Evolutionary conservation across 495 filamentous ascomycete species (phyloP).

Genomic region (Lasiosphaeria ovina): DNA sequence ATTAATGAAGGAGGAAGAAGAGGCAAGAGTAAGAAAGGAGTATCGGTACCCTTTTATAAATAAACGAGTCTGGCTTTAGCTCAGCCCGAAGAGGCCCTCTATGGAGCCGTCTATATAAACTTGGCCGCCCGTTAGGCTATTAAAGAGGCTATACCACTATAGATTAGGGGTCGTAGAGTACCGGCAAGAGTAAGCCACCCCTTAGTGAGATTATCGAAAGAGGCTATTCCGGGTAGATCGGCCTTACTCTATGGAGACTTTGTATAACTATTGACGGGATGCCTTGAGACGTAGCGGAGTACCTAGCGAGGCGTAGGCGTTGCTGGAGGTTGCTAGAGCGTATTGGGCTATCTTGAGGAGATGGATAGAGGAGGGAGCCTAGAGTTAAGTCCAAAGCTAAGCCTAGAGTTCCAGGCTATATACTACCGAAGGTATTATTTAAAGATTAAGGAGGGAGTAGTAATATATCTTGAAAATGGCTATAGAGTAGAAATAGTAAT

Average conservation of each 20-base stretch:
- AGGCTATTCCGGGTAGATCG: neutral
- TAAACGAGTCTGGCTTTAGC: neutral
- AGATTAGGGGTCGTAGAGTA: neutral
- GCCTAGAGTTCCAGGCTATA: neutral
- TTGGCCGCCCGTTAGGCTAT: neutral
- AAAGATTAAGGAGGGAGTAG: neutral
- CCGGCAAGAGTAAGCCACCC: neutral
- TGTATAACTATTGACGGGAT: neutral
- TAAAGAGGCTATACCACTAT: neutral
- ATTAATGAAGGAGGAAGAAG: slow-evolving; percentile 1
- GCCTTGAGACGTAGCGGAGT: neutral
- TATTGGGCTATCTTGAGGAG: neutral
- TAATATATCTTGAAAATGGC: neutral
- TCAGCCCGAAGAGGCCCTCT: neutral
- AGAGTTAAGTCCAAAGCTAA: too few relatives aligned
- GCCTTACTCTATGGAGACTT: neutral
- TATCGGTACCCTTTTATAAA: slow-evolving; percentile 1
- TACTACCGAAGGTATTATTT: neutral
- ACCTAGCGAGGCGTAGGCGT: neutral
- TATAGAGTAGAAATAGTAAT: neutral
- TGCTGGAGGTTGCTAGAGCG: neutral
- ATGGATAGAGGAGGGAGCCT: neutral
- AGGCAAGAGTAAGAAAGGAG: neutral
- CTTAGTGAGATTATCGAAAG: neutral
- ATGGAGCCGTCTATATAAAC: neutral